phyloP scores from a whole-genome alignment of 495 filamentous ascomycete genomes.

The Penicillium tannophilum region DNA sequence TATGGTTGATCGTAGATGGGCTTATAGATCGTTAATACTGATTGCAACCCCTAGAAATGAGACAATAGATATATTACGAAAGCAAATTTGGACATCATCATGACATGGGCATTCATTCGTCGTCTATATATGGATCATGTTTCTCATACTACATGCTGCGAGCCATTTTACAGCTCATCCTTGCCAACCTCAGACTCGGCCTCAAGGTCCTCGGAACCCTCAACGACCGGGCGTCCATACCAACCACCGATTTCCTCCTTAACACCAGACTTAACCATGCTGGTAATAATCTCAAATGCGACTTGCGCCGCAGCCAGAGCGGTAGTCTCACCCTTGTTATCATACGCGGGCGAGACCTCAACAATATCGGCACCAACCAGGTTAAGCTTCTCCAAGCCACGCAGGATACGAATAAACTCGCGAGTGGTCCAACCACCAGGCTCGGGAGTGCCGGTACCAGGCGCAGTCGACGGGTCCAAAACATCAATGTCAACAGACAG shows the following conservation, averaged over 20 bases:
- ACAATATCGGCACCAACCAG: constrained; percentile 78
- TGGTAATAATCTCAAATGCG: constrained; percentile 79
- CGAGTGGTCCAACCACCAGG: constrained; percentile 74
- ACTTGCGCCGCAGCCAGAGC: constrained; percentile 82
- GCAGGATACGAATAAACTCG: constrained; percentile 69
- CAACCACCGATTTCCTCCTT: constrained; percentile 48
- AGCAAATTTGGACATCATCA: not conserved
- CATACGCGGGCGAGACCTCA: constrained; percentile 85
- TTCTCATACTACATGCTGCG: constrained; percentile 21
- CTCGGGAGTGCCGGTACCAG: constrained; percentile 74
- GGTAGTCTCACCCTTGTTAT: constrained; percentile 80
- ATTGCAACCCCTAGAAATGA: not conserved
- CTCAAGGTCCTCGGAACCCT: constrained; percentile 9
- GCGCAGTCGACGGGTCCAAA: constrained; percentile 69
- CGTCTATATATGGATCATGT: constrained; percentile 16
- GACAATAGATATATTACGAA: not conserved
- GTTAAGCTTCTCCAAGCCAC: constrained; percentile 70
- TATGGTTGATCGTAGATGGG: not conserved
- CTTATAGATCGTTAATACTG: constrained; percentile 1
- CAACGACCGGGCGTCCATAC: constrained; percentile 39
- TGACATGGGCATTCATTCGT: constrained; percentile 13
- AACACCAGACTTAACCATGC: constrained; percentile 72
- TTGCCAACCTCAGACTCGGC: constrained; percentile 27
- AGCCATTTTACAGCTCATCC: constrained; percentile 45
- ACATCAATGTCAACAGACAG: constrained; percentile 78